Conservation (phyloP, 257 asterid genomes). For the Leptodermis oblonga region DNA sequence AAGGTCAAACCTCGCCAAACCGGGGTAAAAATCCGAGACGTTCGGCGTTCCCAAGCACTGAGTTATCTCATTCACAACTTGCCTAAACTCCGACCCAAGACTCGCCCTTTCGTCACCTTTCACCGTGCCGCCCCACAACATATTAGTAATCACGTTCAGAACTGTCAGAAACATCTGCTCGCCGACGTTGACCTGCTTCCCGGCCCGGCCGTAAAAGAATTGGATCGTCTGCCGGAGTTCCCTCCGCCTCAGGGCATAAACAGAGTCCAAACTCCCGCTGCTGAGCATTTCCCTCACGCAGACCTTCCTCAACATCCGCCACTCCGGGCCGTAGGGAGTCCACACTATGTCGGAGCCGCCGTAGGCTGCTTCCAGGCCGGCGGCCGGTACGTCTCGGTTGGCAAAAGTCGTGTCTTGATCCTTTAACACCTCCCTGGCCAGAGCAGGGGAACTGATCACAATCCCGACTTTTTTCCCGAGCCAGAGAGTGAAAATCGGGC, state of each 20-base stretch:
- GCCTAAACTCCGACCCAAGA: conserved; percentile 56
- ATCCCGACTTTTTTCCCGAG: conserved; percentile 55
- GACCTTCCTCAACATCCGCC: conserved; percentile 70
- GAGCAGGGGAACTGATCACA: conserved; percentile 47
- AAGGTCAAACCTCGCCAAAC: conserved; percentile 52
- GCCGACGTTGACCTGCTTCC: conserved; percentile 44
- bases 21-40: conserved; percentile 64
- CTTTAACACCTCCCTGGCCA: conserved; percentile 55
- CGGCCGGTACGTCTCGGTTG: conserved; percentile 68
- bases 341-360: conserved; percentile 69
- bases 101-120: conserved; percentile 48
- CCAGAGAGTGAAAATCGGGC: conserved; percentile 52
- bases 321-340: conserved; percentile 67
- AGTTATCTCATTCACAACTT: conserved; percentile 48
- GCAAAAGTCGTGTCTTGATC: conserved; percentile 64
- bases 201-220: conserved; percentile 30
- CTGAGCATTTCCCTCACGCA: conserved; percentile 65
- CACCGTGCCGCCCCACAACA: conserved; percentile 79
- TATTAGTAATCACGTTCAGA: conserved; percentile 66
- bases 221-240: conserved; percentile 45
- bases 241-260: conserved; percentile 41
- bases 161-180: conserved; percentile 60
- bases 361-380: conserved; percentile 47
- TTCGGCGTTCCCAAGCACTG: conserved; percentile 51
- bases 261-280: conserved; percentile 43